A percentile compares a stretch with the other conserved stretches of the same genome.
phyloP scores from a whole-genome alignment of 208 protist species.

The Trypanosoma conorhini region DNA sequence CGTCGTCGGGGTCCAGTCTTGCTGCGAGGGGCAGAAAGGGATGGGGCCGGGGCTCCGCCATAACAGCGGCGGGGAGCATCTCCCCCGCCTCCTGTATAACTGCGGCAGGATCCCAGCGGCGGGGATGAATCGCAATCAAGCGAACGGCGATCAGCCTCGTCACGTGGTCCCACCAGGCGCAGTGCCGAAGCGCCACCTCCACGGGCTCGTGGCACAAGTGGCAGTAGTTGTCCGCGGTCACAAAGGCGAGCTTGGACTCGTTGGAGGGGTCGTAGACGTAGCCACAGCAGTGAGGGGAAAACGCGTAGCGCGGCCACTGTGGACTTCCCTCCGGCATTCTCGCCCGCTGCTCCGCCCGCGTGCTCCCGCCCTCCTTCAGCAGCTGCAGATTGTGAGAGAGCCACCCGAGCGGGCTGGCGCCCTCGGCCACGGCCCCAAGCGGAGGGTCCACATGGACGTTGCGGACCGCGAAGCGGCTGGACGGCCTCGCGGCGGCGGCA shows the following conservation, averaged over 20 bases:
- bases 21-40: constrained; percentile 15
- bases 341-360: background rate
- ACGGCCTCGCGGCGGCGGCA: background rate
- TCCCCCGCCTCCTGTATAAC: constrained; percentile 11
- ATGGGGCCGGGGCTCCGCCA: constrained; percentile 20
- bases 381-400: constrained; percentile 22
- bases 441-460: constrained; percentile 5
- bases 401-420: constrained; percentile 16
- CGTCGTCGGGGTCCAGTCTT: background rate
- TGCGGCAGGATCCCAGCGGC: constrained; percentile 19
- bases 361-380: background rate
- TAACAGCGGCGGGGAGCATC: constrained; percentile 11
- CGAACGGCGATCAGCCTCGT: constrained; percentile 25
- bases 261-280: constrained; percentile 32
- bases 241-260: constrained; percentile 30
- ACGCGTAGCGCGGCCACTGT: constrained; percentile 28
- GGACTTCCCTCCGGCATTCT: constrained; percentile 28
- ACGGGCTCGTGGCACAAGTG: constrained; percentile 30
- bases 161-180: constrained; percentile 42
- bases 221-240: constrained; percentile 33
- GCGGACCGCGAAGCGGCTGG: constrained; percentile 1
- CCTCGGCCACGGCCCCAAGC: background rate
- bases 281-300: constrained; percentile 8
- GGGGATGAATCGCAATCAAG: constrained; percentile 24
- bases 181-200: constrained; percentile 25